phyloP scores from a whole-genome alignment of 73 alveolate species.

The Paramecium octaurelia region DNA sequence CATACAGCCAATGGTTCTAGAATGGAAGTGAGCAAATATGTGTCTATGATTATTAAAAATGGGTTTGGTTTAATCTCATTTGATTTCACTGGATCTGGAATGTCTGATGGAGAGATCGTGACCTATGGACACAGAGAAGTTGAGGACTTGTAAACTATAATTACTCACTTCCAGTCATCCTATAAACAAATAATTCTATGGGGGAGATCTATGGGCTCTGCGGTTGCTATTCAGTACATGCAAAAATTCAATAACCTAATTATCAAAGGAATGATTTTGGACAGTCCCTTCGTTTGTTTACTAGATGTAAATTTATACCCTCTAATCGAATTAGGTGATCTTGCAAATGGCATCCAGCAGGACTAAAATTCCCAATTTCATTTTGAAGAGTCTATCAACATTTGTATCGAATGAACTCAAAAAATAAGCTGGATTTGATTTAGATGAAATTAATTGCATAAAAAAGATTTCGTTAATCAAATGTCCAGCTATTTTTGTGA shows the following conservation, averaged over 20 bases:
- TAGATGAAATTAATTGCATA: slow-evolving; percentile 16
- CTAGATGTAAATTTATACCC: background rate
- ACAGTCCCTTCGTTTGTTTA: background rate
- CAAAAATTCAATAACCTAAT: background rate
- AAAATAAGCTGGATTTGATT: background rate
- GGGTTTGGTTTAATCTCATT: background rate
- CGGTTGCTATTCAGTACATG: background rate
- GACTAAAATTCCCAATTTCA: background rate
- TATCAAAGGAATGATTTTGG: background rate
- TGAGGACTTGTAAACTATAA: background rate
- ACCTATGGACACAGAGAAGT: slow-evolving; percentile 21
- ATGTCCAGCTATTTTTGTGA: slow-evolving; percentile 25
- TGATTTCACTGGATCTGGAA: slow-evolving; percentile 33
- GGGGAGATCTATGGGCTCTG: slow-evolving; percentile 44
- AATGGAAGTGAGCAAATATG: background rate
- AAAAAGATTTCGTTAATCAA: background rate
- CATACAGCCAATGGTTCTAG: slow-evolving; percentile 34
- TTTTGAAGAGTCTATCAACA: background rate
- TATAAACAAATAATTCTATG: slow-evolving; percentile 7
- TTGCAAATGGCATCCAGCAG: background rate
- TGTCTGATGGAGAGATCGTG: slow-evolving; percentile 7
- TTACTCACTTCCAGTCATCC: background rate
- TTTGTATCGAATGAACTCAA: background rate
- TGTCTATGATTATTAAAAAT: background rate
- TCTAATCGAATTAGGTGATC: background rate